Evolutionary conservation across 768 basidiomycete genomes (phyloP).

Genomic region (Cubamyces sp.): DNA sequence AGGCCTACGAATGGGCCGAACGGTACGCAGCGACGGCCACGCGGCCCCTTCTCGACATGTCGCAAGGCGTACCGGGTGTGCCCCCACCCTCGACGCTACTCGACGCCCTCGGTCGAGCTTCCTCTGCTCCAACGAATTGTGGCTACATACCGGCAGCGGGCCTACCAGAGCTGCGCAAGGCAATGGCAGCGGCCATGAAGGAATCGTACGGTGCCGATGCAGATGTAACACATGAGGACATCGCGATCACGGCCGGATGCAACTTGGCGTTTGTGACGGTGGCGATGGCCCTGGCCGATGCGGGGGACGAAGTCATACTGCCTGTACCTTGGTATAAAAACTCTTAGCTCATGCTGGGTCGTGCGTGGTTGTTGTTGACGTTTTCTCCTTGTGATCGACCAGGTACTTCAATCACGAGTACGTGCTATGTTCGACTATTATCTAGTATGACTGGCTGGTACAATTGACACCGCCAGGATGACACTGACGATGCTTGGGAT

Average conservation of each 20-base stretch:
- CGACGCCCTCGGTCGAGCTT: slow-evolving; percentile 48
- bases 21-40: slow-evolving; percentile 45
- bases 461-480: slow-evolving; percentile 51
- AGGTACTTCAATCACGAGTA: slow-evolving; percentile 75
- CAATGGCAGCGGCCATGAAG: slow-evolving; percentile 65
- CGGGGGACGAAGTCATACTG: slow-evolving; percentile 72
- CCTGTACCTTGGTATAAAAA: slow-evolving; percentile 65
- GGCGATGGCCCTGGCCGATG: slow-evolving; percentile 66
- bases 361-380: neutral
- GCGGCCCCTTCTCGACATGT: slow-evolving; percentile 67
- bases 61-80: slow-evolving; percentile 74
- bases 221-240: slow-evolving; percentile 56
- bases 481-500: slow-evolving; percentile 65
- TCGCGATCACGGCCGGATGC: slow-evolving; percentile 73
- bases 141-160: slow-evolving; percentile 67
- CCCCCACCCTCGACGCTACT: slow-evolving; percentile 56
- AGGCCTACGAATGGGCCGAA: slow-evolving; percentile 59
- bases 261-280: slow-evolving; percentile 71
- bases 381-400: neutral
- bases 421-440: slow-evolving; percentile 18
- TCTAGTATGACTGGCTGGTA: neutral
- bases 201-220: slow-evolving; percentile 52
- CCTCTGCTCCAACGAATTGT: slow-evolving; percentile 47
- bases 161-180: slow-evolving; percentile 52
- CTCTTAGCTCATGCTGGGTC: neutral